Evolutionary conservation across 169 alveolate species (phyloP).

Genomic region (Cryptosporidium bovis): DNA sequence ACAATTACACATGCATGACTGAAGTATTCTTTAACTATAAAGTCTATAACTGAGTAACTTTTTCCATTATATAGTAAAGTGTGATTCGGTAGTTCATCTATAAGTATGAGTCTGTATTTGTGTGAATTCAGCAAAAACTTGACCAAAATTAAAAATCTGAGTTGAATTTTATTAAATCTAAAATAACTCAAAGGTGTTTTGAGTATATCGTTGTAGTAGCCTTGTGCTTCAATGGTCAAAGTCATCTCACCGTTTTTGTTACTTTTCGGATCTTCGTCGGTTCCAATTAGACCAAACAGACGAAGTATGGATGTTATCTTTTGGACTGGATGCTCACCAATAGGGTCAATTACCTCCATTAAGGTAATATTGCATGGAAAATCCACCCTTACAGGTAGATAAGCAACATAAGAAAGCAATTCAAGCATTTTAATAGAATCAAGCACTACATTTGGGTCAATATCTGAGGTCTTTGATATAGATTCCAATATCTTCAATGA

Average conservation of each 20-base stretch:
- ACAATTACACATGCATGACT: slow-evolving; percentile 31
- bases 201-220: not conserved
- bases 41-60: slow-evolving; percentile 26
- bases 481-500: slow-evolving; percentile 7
- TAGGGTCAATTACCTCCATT: slow-evolving; percentile 3
- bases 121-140: slow-evolving; percentile 19
- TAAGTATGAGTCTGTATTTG: slow-evolving; percentile 13
- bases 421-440: slow-evolving; percentile 42
- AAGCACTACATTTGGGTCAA: slow-evolving; percentile 36
- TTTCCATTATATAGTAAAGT: slow-evolving; percentile 2
- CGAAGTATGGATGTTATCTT: slow-evolving; percentile 13
- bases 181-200: not conserved
- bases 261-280: not conserved
- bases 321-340: not conserved
- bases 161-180: slow-evolving; percentile 5
- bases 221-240: not conserved
- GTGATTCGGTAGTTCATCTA: slow-evolving; percentile 35
- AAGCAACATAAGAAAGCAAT: slow-evolving; percentile 18
- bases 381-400: slow-evolving; percentile 51
- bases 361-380: slow-evolving; percentile 46
- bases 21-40: slow-evolving; percentile 37
- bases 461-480: not conserved
- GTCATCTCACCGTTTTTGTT: too few relatives aligned
- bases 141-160: slow-evolving; percentile 26
- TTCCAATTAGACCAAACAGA: slow-evolving; percentile 27